Conservation (phyloP, 2,329 filamentous ascomycete genomes). For the Fusarium sp. region DNA sequence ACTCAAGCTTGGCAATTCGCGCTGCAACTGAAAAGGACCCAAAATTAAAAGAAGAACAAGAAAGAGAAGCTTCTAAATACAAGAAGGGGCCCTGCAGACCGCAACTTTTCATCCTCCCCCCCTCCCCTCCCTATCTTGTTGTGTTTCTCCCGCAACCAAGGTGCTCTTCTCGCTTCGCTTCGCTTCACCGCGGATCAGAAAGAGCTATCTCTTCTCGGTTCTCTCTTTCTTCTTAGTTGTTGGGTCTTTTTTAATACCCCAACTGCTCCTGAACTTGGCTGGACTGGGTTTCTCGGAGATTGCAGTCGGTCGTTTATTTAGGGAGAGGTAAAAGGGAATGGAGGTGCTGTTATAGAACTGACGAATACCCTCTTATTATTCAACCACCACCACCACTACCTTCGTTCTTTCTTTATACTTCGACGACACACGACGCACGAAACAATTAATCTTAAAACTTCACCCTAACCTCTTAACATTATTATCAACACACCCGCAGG, state of each 20-base stretch:
- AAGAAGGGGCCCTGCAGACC: conserved; percentile 46
- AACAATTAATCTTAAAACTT: conserved; percentile 12
- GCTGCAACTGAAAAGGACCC: neutral
- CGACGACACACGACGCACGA: neutral
- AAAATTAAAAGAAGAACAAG: neutral
- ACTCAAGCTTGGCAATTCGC: conserved; percentile 24
- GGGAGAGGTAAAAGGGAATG: conserved; percentile 24
- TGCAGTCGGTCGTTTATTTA: conserved; percentile 37
- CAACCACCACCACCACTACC: conserved; percentile 8
- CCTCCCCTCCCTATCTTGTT: conserved; percentile 1
- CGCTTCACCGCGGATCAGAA: conserved; percentile 42
- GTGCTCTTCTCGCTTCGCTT: conserved; percentile 1
- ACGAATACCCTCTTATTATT: conserved; percentile 30
- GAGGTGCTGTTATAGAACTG: conserved; percentile 27
- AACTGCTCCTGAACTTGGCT: conserved; percentile 34
- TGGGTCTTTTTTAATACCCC: neutral
- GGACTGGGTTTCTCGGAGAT: conserved; percentile 42
- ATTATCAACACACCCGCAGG: neutral
- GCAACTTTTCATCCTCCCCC: conserved; percentile 41
- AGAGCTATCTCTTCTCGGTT: neutral
- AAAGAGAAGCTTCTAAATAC: conserved; percentile 12
- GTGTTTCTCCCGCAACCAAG: conserved; percentile 40
- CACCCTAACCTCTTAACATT: neutral
- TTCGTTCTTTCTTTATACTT: conserved; percentile 9
- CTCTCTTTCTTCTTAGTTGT: conserved; percentile 4